These are phyloP conservation scores for Haemoproteus tartakovskyi DNA, from an alignment of 169 alveolate genomes.

Conservation along the genomic window DNA sequence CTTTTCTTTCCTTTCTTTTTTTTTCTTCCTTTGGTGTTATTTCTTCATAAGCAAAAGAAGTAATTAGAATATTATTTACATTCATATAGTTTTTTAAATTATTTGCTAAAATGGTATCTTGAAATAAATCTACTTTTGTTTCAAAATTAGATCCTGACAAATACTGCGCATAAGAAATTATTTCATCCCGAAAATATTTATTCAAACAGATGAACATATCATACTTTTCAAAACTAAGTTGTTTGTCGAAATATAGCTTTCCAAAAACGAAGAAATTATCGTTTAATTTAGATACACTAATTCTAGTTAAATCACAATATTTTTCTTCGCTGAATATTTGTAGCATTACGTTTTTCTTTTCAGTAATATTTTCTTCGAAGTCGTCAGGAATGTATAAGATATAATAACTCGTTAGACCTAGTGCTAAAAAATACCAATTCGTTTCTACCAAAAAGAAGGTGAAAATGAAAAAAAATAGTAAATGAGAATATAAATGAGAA, in stretches of 20 bases:
- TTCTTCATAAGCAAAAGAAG: slow-evolving; percentile 55
- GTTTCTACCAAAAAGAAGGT: slow-evolving; percentile 1
- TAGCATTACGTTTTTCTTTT: slow-evolving; percentile 17
- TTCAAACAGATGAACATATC: slow-evolving; percentile 57
- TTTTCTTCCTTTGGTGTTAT: not conserved
- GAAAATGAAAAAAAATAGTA: too few relatives aligned
- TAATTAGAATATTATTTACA: slow-evolving; percentile 25
- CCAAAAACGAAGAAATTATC: slow-evolving; percentile 55
- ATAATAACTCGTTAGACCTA: slow-evolving; percentile 36
- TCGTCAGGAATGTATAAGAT: slow-evolving; percentile 41
- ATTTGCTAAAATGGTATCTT: slow-evolving; percentile 26
- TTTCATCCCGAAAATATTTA: slow-evolving; percentile 56
- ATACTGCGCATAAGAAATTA: slow-evolving; percentile 32
- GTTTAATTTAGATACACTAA: slow-evolving; percentile 29
- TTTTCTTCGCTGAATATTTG: slow-evolving; percentile 10
- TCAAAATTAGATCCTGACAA: slow-evolving; percentile 35
- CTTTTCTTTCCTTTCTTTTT: not conserved
- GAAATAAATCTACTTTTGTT: slow-evolving; percentile 32
- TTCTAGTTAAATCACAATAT: slow-evolving; percentile 55
- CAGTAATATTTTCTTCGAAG: slow-evolving; percentile 49
- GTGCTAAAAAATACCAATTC: slow-evolving; percentile 50
- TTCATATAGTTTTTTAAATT: slow-evolving; percentile 46
- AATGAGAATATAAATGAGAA: too few relatives aligned
- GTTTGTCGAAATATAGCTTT: slow-evolving; percentile 9
- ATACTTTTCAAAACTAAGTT: slow-evolving; percentile 18